phyloP scores from a whole-genome alignment of 2,329 filamentous ascomycete genomes.

The Aspergillus sp. region DNA sequence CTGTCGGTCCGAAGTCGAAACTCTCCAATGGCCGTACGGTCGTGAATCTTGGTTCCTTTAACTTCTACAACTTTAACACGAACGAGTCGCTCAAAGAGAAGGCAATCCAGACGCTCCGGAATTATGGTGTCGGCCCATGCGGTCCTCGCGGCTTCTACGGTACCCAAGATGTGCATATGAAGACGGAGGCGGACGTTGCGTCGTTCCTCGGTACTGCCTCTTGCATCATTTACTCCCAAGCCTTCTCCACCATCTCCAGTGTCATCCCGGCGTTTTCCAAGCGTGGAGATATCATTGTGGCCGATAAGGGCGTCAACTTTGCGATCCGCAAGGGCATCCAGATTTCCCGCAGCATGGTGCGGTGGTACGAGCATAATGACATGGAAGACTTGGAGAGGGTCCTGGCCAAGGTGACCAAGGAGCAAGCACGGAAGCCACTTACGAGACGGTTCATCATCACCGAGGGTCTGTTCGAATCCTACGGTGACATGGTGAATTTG shows the following conservation, averaged over 20 bases:
- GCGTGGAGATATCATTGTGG: conserved; percentile 93
- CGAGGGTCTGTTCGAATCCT: conserved; percentile 88
- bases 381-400: conserved; percentile 89
- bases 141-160: conserved; percentile 97
- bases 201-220: conserved; percentile 81
- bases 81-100: conserved; percentile 94
- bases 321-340: conserved; percentile 92
- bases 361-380: conserved; percentile 95
- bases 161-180: conserved; percentile 97
- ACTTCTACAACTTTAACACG: conserved; percentile 94
- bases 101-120: conserved; percentile 87
- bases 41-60: conserved; percentile 89
- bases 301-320: conserved; percentile 89
- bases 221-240: conserved; percentile 93
- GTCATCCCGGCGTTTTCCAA: conserved; percentile 97
- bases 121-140: conserved; percentile 94
- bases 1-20: conserved; percentile 86
- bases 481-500: conserved; percentile 79
- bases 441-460: conserved; percentile 95
- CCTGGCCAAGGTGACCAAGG: conserved; percentile 78
- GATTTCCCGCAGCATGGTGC: conserved; percentile 83
- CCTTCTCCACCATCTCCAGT: conserved; percentile 94
- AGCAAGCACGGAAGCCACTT: conserved; percentile 82
- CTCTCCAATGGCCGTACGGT: conserved; percentile 85
- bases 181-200: conserved; percentile 90